Evolutionary conservation across 768 basidiomycete genomes (phyloP), one percentile per base, ranked within the genome.

Genomic region (Tricholoma sp.): DNA sequence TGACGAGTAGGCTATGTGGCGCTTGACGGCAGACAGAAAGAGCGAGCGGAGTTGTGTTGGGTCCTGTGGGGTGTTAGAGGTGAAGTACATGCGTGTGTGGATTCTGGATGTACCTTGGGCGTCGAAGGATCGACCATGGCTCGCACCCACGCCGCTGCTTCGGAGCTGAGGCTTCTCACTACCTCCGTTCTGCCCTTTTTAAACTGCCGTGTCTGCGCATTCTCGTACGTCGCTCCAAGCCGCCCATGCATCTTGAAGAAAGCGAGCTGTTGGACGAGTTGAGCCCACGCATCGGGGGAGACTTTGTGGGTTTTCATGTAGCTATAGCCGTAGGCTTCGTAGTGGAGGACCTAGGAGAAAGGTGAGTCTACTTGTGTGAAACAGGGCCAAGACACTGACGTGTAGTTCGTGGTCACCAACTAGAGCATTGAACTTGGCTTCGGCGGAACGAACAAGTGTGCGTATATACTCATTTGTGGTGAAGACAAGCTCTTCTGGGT

Each of bases 241-340:
- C 89, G 79, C 5, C 77, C 75, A 63, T 77, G 80, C 79, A 94
- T 83, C 74, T 95, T 94, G 71, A 89, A 84, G 77, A 91, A 97
- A 19, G 95, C 96, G 46, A 98, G 86, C 72, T 98, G 96, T 76
- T 95, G 98, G 63, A 95, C 86, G 55, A 98, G 80, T 74, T 99
- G 97, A n/a, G 81, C 91, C 85, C 93, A 94, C 22, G 95, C 94
- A 66, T 99, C 97, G 0, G 96, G 96, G 0, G 91, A 93, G 47
- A 83, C 77, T 65, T 86, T 86, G 79, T 81, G 83, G 57, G 76
- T 79, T 76, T 97, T 98, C 75, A 94, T 91, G 63, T 81, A 71
- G 63, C 82, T 76, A 74, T 95, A 96, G 59, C 96, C 97, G 69
- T 94, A 97, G 5, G 84, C 89, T 64, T 88, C 84, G 64, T 92